Percentiles rank a stretch among this genome's conserved stretches.
Evolutionary conservation across 129 eudicot genomes (phyloP).

Genomic region (Logfia minima): DNA sequence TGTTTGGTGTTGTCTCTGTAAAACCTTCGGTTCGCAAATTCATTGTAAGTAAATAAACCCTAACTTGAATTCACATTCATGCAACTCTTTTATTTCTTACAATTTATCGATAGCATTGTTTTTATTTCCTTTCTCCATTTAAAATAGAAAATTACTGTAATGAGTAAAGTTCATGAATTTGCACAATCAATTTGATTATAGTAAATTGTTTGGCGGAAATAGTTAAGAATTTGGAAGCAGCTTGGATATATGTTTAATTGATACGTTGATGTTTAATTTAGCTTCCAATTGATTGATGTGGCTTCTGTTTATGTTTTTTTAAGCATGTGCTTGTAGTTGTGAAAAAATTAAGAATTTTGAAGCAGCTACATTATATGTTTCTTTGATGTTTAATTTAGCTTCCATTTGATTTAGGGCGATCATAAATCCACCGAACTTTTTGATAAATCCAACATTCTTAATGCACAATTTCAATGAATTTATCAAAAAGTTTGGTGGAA

Average conservation of each 20-base stretch:
- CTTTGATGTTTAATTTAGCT: conserved; percentile 18
- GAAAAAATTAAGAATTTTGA: neutral
- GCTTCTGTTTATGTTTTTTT: neutral
- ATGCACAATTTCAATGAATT: neutral
- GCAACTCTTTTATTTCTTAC: neutral
- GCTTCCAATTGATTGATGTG: neutral
- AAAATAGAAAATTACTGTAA: neutral
- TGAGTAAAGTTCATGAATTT: neutral
- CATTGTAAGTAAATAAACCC: conserved; percentile 22
- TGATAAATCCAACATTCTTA: neutral
- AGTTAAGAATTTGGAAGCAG: neutral
- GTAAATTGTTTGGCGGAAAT: neutral
- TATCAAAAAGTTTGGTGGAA: neutral
- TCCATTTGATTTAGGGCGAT: neutral
- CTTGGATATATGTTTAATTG: neutral
- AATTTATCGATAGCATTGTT: neutral
- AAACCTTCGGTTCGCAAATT: neutral
- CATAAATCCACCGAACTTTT: no score
- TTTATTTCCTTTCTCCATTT: neutral
- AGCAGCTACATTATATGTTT: conserved; percentile 1
- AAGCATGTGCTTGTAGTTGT: neutral
- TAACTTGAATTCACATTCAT: neutral
- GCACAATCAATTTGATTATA: conserved; percentile 9
- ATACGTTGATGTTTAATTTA: neutral
- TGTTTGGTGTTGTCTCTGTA: neutral